phyloP scores from a whole-genome alignment of 2,329 filamentous ascomycete genomes.

The Neurospora crassa region DNA sequence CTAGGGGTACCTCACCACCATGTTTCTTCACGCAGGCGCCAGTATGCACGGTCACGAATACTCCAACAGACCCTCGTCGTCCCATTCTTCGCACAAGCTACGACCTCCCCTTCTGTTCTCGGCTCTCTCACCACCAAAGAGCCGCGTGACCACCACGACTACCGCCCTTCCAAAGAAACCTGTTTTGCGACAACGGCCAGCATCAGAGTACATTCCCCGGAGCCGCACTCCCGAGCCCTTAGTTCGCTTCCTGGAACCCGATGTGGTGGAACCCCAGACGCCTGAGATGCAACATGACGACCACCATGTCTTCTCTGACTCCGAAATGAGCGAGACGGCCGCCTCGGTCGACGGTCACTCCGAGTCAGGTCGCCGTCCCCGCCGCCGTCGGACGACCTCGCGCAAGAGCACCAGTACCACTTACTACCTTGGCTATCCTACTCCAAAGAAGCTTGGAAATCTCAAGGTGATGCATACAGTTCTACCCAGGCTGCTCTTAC shows the following conservation, averaged over 20 bases:
- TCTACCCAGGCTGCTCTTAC: constrained; percentile 59
- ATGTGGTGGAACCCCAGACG: constrained; percentile 17
- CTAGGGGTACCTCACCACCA: constrained; percentile 20
- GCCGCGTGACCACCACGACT: constrained; percentile 11
- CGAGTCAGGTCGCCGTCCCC: constrained; percentile 24
- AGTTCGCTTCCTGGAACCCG: constrained; percentile 37
- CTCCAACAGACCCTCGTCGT: constrained; percentile 29
- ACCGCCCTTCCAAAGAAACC: constrained; percentile 4
- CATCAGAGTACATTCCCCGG: constrained; percentile 28
- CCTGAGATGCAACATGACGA: constrained; percentile 36
- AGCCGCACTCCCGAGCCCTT: constrained; percentile 27
- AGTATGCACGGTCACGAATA: constrained; percentile 53
- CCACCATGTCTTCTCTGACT: constrained; percentile 30
- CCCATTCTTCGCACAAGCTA: constrained; percentile 23
- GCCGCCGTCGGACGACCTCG: constrained; percentile 33
- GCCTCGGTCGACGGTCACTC: constrained; percentile 26
- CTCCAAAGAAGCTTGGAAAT: constrained; percentile 46
- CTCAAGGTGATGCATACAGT: constrained; percentile 59
- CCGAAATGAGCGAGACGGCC: constrained; percentile 39
- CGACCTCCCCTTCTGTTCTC: constrained; percentile 34
- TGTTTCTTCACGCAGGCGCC: constrained; percentile 52
- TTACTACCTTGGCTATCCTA: constrained; percentile 59
- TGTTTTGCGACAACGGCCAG: constrained; percentile 22
- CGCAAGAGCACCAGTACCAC: constrained; percentile 55
- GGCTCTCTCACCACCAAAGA: constrained; percentile 27